phyloP scores from a whole-genome alignment of 169 alveolate species.

The Cyclospora cayetanensis region DNA sequence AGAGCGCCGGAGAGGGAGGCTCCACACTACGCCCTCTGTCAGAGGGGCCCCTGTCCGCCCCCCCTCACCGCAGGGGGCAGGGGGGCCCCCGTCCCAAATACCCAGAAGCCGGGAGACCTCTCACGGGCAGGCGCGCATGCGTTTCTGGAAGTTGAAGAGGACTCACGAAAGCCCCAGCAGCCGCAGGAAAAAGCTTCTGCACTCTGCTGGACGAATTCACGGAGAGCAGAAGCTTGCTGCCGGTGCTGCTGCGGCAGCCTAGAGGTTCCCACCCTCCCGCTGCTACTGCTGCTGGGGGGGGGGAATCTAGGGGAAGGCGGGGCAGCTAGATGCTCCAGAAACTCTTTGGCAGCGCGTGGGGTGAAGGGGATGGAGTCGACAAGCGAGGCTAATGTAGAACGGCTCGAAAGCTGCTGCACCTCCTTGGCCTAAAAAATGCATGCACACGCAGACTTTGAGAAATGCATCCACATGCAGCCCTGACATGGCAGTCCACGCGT shows the following conservation, averaged over 20 bases:
- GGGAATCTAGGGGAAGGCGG: not conserved
- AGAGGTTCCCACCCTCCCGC: not conserved
- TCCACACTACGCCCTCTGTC: too few relatives aligned
- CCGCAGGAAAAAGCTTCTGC: not conserved
- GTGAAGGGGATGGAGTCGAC: not conserved
- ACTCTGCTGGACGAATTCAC: not conserved
- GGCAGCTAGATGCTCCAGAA: slow-evolving; percentile 1
- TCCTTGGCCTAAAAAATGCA: not conserved
- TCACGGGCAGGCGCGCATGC: too few relatives aligned
- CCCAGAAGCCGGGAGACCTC: too few relatives aligned
- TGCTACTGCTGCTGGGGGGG: slow-evolving; percentile 3
- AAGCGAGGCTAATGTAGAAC: not conserved
- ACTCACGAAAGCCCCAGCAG: slow-evolving; percentile 12
- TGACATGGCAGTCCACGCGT: too few relatives aligned
- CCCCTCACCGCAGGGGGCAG: not conserved
- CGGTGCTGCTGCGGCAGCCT: not conserved
- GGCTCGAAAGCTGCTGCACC: not conserved
- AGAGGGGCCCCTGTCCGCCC: too few relatives aligned
- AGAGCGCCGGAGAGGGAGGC: too few relatives aligned
- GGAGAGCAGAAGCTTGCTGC: not conserved
- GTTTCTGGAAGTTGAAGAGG: too few relatives aligned
- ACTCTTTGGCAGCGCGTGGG: not conserved
- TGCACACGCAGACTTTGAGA: too few relatives aligned
- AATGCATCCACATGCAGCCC: too few relatives aligned
- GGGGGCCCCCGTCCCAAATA: slow-evolving; percentile 1